Conservation (phyloP, 202 grass and related monocot genomes). For the Eragrostis tef region DNA sequence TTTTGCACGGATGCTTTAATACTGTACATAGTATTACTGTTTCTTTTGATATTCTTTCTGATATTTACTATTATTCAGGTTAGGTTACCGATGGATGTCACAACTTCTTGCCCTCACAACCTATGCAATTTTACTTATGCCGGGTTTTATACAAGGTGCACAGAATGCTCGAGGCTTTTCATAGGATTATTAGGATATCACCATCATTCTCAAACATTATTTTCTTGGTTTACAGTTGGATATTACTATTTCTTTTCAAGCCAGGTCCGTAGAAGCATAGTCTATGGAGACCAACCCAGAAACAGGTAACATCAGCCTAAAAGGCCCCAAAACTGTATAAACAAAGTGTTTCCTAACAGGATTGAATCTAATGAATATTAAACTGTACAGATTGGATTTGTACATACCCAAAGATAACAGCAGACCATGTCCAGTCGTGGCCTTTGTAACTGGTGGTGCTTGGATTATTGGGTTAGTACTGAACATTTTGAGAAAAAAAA, state of each 20-base stretch:
- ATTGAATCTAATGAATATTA: slow-evolving; percentile 33
- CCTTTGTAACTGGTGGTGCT: slow-evolving; percentile 96
- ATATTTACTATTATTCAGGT: slow-evolving; percentile 61
- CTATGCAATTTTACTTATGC: slow-evolving; percentile 93
- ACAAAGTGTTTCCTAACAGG: background rate
- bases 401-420: slow-evolving; percentile 71
- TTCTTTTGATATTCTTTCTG: slow-evolving; percentile 20
- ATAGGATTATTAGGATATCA: background rate
- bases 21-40: background rate
- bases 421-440: slow-evolving; percentile 76
- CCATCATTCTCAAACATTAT: slow-evolving; percentile 38
- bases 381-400: slow-evolving; percentile 79
- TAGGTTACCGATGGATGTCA: slow-evolving; percentile 95
- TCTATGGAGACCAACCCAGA: slow-evolving; percentile 92
- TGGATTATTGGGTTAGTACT: slow-evolving; percentile 96
- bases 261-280: slow-evolving; percentile 87
- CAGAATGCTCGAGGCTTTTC: slow-evolving; percentile 27
- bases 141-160: slow-evolving; percentile 88
- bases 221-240: slow-evolving; percentile 67
- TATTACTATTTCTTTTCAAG: slow-evolving; percentile 99
- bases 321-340: background rate
- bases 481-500: slow-evolving; percentile 2
- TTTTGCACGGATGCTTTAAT: slow-evolving; percentile 3
- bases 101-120: slow-evolving; percentile 72
- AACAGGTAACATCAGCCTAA: slow-evolving; percentile 63